Base-by-base conservation (phyloP, 2,329 filamentous ascomycete species). In the Cordyceps cateniannulata region DNA sequence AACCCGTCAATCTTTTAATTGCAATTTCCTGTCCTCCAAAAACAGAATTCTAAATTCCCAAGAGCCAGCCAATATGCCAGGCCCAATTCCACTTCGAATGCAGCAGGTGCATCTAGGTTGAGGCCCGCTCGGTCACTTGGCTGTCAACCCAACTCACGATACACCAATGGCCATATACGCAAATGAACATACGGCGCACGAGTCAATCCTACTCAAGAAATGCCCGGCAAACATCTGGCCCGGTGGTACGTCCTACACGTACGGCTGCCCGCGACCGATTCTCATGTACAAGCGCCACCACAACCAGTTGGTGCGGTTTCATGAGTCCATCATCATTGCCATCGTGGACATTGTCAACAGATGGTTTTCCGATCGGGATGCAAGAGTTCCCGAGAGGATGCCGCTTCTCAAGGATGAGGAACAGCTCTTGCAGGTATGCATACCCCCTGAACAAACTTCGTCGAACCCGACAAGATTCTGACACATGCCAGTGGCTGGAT, bases 401-500 rank as follows among this genome's bases (percentile, higher is more conserved):
- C 53, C 53, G 4, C 42, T 56, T 3, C 7, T 32, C 2, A 5
- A 24, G 14, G n/a, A 56, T 7, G 53, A 56, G 14, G 42, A 56
- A 6, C 3, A 56, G n/a, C 10, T 56, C 3, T 48, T 56, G 27
- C 27, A 48, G 44, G 29, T 38, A 48, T 12, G 50, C 5, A 4
- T n/a, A n/a, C n/a, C n/a, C n/a, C n/a, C 3, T 29, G 1, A n/a
- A 44, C 4, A 10, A 25, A 12, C 16, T 18, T 25, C 10, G 3
- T 40, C 12, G 38, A 40, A 14, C 5, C 18, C 1, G 18, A 9
- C 18, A 2, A 18, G 1, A 6, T 14, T 22, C 18, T 44, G 24
- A 45, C 38, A 32, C n/a, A n/a, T 20, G 3, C 24, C 25, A 54
- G 47, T 5, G 72, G 68, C 55, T 47, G 59, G 1, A 52, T 64